Percentiles rank a stretch among this genome's conserved stretches.
Conservation (phyloP, 1,284 basidiomycete genomes). For the Fomitopsis betulina region DNA sequence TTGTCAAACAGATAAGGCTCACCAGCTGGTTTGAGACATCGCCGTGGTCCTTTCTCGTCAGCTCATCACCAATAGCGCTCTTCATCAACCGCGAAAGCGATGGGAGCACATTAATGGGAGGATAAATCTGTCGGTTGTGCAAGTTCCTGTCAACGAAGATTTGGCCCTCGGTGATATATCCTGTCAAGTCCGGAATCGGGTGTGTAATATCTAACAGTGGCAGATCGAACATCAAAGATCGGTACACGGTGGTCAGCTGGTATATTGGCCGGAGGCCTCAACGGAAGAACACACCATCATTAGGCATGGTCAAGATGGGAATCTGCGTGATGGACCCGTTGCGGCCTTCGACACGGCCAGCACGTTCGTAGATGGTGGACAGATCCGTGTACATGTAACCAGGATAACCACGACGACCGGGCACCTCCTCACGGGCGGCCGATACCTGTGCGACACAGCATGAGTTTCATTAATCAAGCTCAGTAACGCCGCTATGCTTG, state of each 20-base stretch:
- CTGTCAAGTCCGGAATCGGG: conserved; percentile 99
- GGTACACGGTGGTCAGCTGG: neutral
- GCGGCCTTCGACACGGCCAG: conserved; percentile 95
- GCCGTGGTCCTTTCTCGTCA: conserved; percentile 97
- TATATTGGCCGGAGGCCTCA: neutral
- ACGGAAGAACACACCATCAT: conserved; percentile 71
- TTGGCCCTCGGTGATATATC: conserved; percentile 99
- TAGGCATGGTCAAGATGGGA: conserved; percentile 99
- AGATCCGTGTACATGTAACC: conserved; percentile 99
- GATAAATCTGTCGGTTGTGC: conserved; percentile 96
- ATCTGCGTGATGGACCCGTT: conserved; percentile 99
- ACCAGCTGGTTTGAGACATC: conserved; percentile 98
- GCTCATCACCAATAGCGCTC: conserved; percentile 95
- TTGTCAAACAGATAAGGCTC: conserved; percentile 22
- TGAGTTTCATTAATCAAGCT: neutral
- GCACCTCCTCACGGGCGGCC: conserved; percentile 98
- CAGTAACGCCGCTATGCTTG: conserved; percentile 25
- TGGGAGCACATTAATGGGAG: conserved; percentile 98
- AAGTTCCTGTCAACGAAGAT: conserved; percentile 97
- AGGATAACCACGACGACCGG: conserved; percentile 98
- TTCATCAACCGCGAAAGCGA: conserved; percentile 99
- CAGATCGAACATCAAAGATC: neutral
- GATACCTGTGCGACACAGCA: conserved; percentile 60
- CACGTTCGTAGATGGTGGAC: conserved; percentile 99
- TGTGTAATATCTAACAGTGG: conserved; percentile 87